Conservation (phyloP, 257 asterid species). For the Salvia rosmarinus region DNA sequence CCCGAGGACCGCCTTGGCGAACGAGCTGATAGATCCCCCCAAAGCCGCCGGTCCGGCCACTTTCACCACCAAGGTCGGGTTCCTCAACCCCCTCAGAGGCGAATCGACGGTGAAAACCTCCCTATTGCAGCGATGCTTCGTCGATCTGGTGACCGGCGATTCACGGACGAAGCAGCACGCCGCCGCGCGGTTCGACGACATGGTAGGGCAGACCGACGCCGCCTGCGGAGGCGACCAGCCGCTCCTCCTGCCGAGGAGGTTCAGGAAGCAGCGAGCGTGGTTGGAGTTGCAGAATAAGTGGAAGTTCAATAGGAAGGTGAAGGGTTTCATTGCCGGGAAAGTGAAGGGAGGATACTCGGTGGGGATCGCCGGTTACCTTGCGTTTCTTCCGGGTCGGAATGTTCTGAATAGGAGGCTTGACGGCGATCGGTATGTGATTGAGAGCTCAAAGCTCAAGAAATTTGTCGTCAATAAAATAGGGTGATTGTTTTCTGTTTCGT, state of each 20-base stretch:
- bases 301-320: constrained; percentile 46
- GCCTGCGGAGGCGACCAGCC: constrained; percentile 51
- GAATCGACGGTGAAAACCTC: constrained; percentile 35
- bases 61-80: constrained; percentile 47
- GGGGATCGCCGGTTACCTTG: constrained; percentile 58
- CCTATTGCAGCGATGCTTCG: constrained; percentile 55
- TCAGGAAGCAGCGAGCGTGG: constrained; percentile 48
- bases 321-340: constrained; percentile 52
- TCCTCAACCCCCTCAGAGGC: constrained; percentile 40
- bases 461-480: constrained; percentile 36
- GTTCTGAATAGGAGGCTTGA: not conserved
- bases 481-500: not conserved
- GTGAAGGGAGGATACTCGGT: constrained; percentile 57
- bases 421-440: constrained; percentile 42
- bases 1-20: constrained; percentile 43
- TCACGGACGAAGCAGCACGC: constrained; percentile 41
- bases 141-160: constrained; percentile 56
- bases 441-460: constrained; percentile 36
- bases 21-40: constrained; percentile 44
- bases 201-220: constrained; percentile 42
- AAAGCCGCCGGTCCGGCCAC: constrained; percentile 34
- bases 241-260: constrained; percentile 56
- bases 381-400: constrained; percentile 43
- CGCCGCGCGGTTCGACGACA: constrained; percentile 44
- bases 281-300: constrained; percentile 47